Evolutionary conservation across 164 flowering plant species (phyloP).

Genomic region (Taxillus chinensis): DNA sequence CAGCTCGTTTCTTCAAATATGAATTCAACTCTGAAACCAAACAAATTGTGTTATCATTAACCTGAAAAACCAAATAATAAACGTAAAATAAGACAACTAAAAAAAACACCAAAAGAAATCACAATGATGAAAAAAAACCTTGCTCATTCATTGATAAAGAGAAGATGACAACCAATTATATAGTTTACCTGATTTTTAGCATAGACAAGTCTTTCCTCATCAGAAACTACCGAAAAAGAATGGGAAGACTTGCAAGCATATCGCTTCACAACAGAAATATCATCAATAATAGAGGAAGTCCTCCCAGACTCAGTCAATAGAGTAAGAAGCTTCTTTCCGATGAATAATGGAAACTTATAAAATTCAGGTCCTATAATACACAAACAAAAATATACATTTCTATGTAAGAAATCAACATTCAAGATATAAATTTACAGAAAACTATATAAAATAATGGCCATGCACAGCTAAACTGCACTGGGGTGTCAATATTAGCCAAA

Average conservation of each 20-base stretch:
- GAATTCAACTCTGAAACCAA: conserved; percentile 90
- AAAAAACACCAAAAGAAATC: not conserved
- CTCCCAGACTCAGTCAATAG: conserved; percentile 67
- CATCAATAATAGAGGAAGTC: conserved; percentile 70
- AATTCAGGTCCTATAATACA: conserved; percentile 69
- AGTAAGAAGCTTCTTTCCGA: conserved; percentile 64
- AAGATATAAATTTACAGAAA: too few relatives aligned
- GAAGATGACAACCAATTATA: not conserved
- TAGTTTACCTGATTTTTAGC: conserved; percentile 70
- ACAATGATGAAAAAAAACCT: not conserved
- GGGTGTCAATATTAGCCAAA: too few relatives aligned
- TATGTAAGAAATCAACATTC: too few relatives aligned
- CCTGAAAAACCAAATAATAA: conserved; percentile 27
- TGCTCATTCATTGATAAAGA: not conserved
- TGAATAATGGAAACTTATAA: conserved; percentile 59
- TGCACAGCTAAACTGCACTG: too few relatives aligned
- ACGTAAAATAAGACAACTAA: not conserved
- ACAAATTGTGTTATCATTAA: conserved; percentile 58
- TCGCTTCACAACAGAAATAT: conserved; percentile 70
- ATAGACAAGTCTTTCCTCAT: conserved; percentile 76
- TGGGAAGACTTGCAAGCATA: conserved; percentile 73
- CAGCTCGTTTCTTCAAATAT: conserved; percentile 56
- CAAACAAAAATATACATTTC: not conserved
- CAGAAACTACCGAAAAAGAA: conserved; percentile 73
- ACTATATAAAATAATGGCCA: too few relatives aligned